Evolutionary conservation across 257 asterid species (phyloP), one percentile per base, ranked within the genome.

Genomic region (Haberlea rhodopensis): DNA sequence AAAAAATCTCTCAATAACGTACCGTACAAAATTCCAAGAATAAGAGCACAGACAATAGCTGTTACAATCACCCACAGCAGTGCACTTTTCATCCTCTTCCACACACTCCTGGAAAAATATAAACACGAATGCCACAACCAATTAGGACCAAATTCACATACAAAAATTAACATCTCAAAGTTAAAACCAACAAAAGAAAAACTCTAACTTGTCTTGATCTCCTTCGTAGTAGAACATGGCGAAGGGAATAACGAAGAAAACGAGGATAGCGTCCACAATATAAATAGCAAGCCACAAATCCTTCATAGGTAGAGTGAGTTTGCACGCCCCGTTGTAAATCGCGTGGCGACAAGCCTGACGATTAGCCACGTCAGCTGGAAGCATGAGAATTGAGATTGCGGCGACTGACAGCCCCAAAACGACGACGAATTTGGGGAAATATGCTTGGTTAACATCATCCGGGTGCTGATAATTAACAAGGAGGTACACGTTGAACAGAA

Each of bases 221-320:
- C 97, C 99, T 82, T 94, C 99, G 59, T 94, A 94, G 72, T 84
- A 94, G 70, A 94, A 94, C 96, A 94, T 94, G 45, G 99, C 96
- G 71, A 94, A 94, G 0, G 97, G 99, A 51, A 94, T 94, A 53
- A 94, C 68, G 55, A 94, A 94, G 82, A 94, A 94, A 25, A 94
- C 97, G 16, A 94, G 95, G 25, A 94, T 15, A 0, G 97, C 99
- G 57, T 94, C 95, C 49, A 84, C 76, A 53, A 90, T 90, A 76
- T 94, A 90, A 67, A 94, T 61, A 21, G 90, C 86, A 57, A 94
- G 96, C 99, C 99, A 94, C 65, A 94, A 77, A 32, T 87, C 87
- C 85, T 86, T 94, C 97, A 94, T 94, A 23, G 99, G 99, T 13
- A 90, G 92, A 69, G 99, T 94, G 21, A 90, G 89, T 53, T 73